phyloP scores from a whole-genome alignment of 2,329 filamentous ascomycete species.

The Cladophialophora carrionii region DNA sequence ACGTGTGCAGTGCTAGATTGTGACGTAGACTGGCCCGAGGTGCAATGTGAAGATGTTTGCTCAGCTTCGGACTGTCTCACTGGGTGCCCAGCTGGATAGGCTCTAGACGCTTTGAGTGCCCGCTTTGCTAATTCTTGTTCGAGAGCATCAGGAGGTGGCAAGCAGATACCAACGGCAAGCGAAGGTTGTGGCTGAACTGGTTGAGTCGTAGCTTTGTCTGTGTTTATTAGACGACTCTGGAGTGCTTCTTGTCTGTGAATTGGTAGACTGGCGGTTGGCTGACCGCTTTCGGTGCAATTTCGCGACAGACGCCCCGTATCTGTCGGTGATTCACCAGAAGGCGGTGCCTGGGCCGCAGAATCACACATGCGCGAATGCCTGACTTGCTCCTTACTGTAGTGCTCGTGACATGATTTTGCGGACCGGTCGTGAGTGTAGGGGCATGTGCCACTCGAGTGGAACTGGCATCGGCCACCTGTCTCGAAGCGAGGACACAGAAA shows the following conservation, averaged over 20 bases:
- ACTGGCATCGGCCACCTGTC: constrained; percentile 6
- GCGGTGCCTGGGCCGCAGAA: not conserved
- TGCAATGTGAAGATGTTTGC: not conserved
- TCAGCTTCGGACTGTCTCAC: not conserved
- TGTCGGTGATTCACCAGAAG: not conserved
- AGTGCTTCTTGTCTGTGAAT: too few species aligned
- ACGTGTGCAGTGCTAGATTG: not conserved
- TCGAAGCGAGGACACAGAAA: constrained; percentile 27
- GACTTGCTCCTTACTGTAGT: not conserved
- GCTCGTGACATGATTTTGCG: constrained; percentile 12
- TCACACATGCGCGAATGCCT: not conserved
- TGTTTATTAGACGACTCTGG: not conserved
- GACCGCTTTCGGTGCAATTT: not conserved
- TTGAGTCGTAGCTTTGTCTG: not conserved
- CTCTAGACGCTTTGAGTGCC: not conserved
- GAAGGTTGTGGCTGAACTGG: not conserved
- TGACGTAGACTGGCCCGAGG: not conserved
- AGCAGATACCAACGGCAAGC: not conserved
- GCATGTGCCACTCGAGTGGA: not conserved
- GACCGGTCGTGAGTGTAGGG: constrained; percentile 16
- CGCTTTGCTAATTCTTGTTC: not conserved
- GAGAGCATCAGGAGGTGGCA: not conserved
- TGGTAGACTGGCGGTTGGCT: not conserved
- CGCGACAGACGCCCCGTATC: not conserved
- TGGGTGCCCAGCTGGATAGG: not conserved